phyloP scores from a whole-genome alignment of 257 asterid genomes.

The Nicotiana attenuata region DNA sequence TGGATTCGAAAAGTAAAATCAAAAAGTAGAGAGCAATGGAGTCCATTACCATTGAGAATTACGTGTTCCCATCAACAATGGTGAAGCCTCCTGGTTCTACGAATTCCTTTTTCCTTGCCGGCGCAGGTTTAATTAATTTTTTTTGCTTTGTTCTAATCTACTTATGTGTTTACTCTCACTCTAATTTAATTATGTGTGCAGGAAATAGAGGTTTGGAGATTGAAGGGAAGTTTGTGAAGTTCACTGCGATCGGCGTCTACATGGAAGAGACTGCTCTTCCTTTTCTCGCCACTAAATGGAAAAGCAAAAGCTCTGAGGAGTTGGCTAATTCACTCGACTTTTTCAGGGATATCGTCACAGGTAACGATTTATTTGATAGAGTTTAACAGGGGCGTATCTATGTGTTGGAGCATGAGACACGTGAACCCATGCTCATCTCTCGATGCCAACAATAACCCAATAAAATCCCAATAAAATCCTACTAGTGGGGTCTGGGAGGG shows the following conservation, averaged over 20 bases:
- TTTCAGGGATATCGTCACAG: conserved; percentile 61
- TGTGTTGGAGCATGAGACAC: too few relatives aligned
- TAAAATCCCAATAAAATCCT: too few relatives aligned
- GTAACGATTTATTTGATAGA: conserved; percentile 17
- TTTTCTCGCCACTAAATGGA: conserved; percentile 72
- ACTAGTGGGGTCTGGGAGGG: too few relatives aligned
- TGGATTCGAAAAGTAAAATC: rapidly evolving
- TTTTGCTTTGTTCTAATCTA: too few relatives aligned
- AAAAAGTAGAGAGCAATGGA: conserved; percentile 13
- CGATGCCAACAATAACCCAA: too few relatives aligned
- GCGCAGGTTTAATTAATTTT: conserved; percentile 52
- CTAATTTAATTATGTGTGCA: conserved; percentile 4
- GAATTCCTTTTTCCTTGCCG: conserved; percentile 63
- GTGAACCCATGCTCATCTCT: too few relatives aligned
- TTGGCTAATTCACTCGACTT: conserved; percentile 60
- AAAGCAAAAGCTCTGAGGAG: conserved; percentile 59
- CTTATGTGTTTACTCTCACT: not conserved
- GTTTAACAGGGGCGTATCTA: too few relatives aligned
- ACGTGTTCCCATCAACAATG: conserved; percentile 45
- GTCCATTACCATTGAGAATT: conserved; percentile 49
- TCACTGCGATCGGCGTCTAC: conserved; percentile 83
- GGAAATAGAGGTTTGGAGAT: conserved; percentile 75
- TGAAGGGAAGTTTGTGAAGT: conserved; percentile 57
- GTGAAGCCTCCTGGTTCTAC: conserved; percentile 60
- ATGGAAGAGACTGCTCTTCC: conserved; percentile 50